Evolutionary conservation across 768 basidiomycete species (phyloP), one percentile per base, ranked within the genome.

Genomic region (Fibroporia radiculosa): DNA sequence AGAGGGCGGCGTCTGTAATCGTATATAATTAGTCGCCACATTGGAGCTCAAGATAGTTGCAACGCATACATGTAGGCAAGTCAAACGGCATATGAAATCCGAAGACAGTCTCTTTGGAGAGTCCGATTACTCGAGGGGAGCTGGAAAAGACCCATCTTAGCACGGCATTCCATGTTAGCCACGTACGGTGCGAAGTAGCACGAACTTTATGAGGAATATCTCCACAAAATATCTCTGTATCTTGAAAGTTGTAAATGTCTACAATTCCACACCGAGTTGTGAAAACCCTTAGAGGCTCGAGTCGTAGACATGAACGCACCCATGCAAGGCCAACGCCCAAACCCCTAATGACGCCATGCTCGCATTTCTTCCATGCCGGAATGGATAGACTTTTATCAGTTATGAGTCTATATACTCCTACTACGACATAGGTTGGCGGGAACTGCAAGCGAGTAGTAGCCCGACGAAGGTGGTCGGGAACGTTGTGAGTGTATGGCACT

Each of bases 331-430:
- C 91, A 31, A 89, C 82, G 13, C 75, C 62, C 0, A 75, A 66
- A 0, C 93, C 92, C 16, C 91, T 68, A 37, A 72, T 58, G 1
- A 77, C 75, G 0, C 85, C 93, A 62, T 93, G 83, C 50, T 71
- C 75, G 59, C 90, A 87, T 65, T 90, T 93, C 56, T 84, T 67
- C 88, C 92, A 90, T 6, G 84, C 80, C 3, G 91, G 89, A 20
- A 69, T 65, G 48, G 78, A 81, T 26, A 95, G 66, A 12, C 64
- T 64, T 29, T 74, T 69, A 61, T 93, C 91, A 0, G 84, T 89
- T 55, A 79, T 72, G 5, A 96, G 68, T 23, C 92, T 70, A 62
- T 93, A 95, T 14, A 81, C 74, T 0, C 92, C 92, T 0, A 96
- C 90, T 3, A 89, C 62, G 36, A 82, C 79, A 60, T 96, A 96